Base-by-base conservation (phyloP, 192 early-diverging fungal species). In the Rhizophagus prolifer region DNA sequence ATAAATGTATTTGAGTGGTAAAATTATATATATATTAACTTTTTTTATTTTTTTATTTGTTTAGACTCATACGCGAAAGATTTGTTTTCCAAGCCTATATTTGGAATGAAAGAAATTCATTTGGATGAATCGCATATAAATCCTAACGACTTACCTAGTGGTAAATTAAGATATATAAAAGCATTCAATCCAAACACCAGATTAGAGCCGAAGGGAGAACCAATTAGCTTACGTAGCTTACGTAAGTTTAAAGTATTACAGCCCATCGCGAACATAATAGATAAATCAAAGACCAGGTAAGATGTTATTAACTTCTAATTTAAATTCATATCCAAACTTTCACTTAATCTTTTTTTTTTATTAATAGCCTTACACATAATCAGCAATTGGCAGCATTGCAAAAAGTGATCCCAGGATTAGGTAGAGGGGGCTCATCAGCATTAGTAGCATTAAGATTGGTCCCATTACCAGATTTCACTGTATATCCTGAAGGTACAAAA, bases 281-380 rank as follows among this genome's bases (percentile, higher is more conserved):
- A 47, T 46, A 26, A 26, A 47, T 70, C 36, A 70, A 67, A 67
- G 65, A 46, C n/a, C 9, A 66, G 64, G 64, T 66, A 66, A 66
- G 38, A 25, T 10, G 0, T 7, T 62, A 62, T 12, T 3, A 62
- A 62, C 10, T 30, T 66, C 38, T 66, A 38, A 41, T n/a, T 9
- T 66, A 66, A 31, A 66, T 66, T 34, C 12, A 4, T 36, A n/a
- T 1, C 31, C 36, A 21, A 34, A 8, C 13, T 36, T 64, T 23
- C 14, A 63, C 10, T 26, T 30, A 30, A 26, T 26, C 3, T 8
- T 12, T 30, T 63, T 30, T 62, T 63, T n/a, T 36, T n/a, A 12
- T 21, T 64, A 64, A 64, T 30, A 28, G 30, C 31, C 0, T 30
- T 31, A 64, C n/a, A 0, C 61, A 62, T 28, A 62, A 62, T 28